A percentile compares a stretch with the other conserved stretches of the same genome.
These are phyloP conservation scores for Adansonia digitata DNA, from an alignment of 345 rosid species.

Conservation along the genomic window DNA sequence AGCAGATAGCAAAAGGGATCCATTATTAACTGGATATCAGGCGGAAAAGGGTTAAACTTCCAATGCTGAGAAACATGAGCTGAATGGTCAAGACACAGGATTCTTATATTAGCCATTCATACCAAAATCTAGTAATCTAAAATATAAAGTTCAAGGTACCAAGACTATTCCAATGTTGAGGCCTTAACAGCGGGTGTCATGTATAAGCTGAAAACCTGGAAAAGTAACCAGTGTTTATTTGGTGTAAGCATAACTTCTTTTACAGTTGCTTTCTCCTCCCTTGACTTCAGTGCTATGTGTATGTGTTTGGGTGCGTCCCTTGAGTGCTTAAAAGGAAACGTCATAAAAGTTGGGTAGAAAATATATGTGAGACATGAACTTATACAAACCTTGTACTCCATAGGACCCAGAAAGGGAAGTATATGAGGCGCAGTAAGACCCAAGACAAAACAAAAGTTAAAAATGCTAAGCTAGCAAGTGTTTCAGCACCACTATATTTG, in stretches of 20 bases:
- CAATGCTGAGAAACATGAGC: slow-evolving; percentile 1
- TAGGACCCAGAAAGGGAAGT: slow-evolving; percentile 93
- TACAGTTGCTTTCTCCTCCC: neutral
- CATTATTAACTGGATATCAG: neutral
- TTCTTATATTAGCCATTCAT: neutral
- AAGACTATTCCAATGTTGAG: neutral
- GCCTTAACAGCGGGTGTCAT: neutral
- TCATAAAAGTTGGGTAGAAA: neutral
- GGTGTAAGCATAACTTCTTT: neutral
- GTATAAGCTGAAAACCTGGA: neutral
- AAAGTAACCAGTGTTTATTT: neutral
- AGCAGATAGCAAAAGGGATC: neutral
- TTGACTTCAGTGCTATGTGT: neutral
- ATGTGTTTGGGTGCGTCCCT: neutral
- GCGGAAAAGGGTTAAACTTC: neutral
- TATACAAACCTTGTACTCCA: slow-evolving; percentile 95
- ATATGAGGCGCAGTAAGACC: slow-evolving; percentile 81
- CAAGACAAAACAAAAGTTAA: slow-evolving; percentile 82
- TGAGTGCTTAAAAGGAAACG: neutral
- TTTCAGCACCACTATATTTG: slow-evolving; percentile 81
- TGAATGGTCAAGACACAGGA: too few relatives aligned
- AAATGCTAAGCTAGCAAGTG: slow-evolving; percentile 64
- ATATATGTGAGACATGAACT: slow-evolving; percentile 6
- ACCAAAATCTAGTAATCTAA: neutral
- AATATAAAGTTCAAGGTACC: neutral